Base-by-base conservation (phyloP, 1,139 yeast genomes). In the Yamadazyma blattariae region DNA sequence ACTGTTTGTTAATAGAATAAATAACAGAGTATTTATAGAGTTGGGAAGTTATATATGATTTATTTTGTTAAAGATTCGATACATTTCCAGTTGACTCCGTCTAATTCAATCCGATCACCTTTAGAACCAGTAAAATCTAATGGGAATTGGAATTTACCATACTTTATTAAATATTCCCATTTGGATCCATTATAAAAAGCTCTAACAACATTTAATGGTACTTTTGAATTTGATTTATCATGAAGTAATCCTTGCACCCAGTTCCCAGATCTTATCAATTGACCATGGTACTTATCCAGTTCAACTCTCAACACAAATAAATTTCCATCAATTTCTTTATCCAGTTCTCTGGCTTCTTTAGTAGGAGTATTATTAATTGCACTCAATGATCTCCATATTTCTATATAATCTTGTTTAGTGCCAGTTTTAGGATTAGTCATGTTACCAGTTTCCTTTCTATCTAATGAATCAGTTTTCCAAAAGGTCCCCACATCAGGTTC, bases 341-440 rank as follows among this genome's bases (percentile, higher is more conserved):
- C 22, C 15, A 27, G 27, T 41, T 64, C 67, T 34, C 62, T 47
- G 5, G 58, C 66, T 29, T 64, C 61, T 1, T 35, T 40, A 0
- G 33, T 35, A 0, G 72, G 71, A 2, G 64, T 51, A 13, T 62
- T 54, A 7, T 45, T 42, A 3, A 44, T 33, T 1, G 79, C 69
- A 47, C 75, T 73, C 23, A 79, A 49, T 7, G 74, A 65, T 45
- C 79, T 54, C 86, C 86, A 79, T 16, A 75, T 61, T 52, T 79
- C 86, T 23, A 70, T 59, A 45, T 77, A 79, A 6, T 61, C 61
- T 38, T 70, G 71, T 5, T 54, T 47, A n/a, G 50, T 45, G 0
- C 74, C 74, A 0, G 79, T 64, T 3, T 44, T 67, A 1, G 74
- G 67, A 45, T 77, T 74, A 15, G 49, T 45, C 84, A 79, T 77